Percentiles rank a stretch among this genome's conserved stretches.
Conservation (phyloP, 306 rosid species). For the Inga oerstediana region DNA sequence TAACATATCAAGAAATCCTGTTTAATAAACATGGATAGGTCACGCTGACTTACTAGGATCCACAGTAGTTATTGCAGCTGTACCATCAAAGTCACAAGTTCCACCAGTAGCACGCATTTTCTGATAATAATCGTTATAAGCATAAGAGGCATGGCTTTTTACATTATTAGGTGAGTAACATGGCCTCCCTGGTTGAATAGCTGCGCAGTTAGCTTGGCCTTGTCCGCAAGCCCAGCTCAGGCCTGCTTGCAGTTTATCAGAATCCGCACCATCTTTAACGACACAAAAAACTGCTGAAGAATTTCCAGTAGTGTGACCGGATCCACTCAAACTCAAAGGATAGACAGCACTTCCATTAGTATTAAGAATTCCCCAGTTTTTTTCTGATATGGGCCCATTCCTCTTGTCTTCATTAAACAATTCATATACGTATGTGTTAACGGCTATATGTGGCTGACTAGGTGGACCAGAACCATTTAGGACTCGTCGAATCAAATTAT, state of each 20-base stretch:
- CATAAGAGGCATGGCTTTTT: conserved; percentile 85
- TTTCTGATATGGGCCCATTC: conserved; percentile 76
- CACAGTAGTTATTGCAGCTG: conserved; percentile 53
- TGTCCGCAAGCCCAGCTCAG: conserved; percentile 94
- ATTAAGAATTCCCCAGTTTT: conserved; percentile 68
- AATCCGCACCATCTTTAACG: conserved; percentile 65
- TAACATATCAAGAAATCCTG: neutral
- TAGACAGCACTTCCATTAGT: conserved; percentile 73
- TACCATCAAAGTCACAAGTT: conserved; percentile 87
- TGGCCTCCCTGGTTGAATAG: conserved; percentile 72
- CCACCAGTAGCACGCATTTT: conserved; percentile 74
- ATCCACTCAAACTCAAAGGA: conserved; percentile 54
- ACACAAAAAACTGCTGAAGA: conserved; percentile 73
- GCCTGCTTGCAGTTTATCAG: conserved; percentile 77
- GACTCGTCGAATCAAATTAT: conserved; percentile 73
- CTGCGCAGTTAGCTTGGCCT: conserved; percentile 76
- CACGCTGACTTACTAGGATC: conserved; percentile 80
- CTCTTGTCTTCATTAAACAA: conserved; percentile 92
- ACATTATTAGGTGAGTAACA: conserved; percentile 71
- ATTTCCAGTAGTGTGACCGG: conserved; percentile 49
- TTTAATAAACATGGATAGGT: conserved; percentile 25
- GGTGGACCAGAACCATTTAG: conserved; percentile 94
- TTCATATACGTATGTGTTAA: conserved; percentile 83
- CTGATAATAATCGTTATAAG: conserved; percentile 86
- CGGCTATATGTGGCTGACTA: conserved; percentile 69